Conservation (phyloP, 495 filamentous ascomycete species). For the Trichoderma erinaceum region DNA sequence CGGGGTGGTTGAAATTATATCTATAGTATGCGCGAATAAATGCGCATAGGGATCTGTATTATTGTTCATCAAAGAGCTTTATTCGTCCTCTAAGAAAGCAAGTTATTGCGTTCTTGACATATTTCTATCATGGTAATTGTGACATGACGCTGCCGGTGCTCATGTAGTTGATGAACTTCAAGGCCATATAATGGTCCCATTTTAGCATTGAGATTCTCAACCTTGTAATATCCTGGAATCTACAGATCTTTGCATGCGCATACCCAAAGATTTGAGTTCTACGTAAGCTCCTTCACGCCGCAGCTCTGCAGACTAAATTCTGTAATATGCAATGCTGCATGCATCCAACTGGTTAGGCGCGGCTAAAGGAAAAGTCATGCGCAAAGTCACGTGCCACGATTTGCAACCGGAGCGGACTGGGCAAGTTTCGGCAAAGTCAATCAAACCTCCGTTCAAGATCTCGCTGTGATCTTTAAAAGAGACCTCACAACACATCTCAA, state of each 20-base stretch:
- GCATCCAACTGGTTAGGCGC: neutral
- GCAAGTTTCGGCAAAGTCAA: constrained; percentile 17
- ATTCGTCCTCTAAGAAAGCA: neutral
- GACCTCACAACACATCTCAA: constrained; percentile 2
- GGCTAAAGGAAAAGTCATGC: constrained; percentile 2
- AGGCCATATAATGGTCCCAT: no score
- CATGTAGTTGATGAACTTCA: neutral
- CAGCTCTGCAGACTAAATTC: neutral
- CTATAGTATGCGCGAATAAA: constrained; percentile 1
- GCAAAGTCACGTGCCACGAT: constrained; percentile 7
- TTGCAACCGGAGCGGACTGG: constrained; percentile 8
- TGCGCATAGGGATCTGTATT: constrained; percentile 8
- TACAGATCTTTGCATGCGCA: neutral
- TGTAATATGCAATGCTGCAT: neutral
- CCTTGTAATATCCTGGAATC: neutral
- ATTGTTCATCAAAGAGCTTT: constrained; percentile 6
- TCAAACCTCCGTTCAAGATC: constrained; percentile 2
- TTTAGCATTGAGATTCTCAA: neutral
- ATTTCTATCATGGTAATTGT: neutral
- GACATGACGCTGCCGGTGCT: neutral
- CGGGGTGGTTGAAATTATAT: constrained; percentile 9
- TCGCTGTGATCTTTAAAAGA: neutral
- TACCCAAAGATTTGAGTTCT: neutral
- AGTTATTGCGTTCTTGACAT: neutral
- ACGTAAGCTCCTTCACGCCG: neutral